Conservation (phyloP, 1,284 basidiomycete species). For the Mycosarcoma mackinlayi region DNA sequence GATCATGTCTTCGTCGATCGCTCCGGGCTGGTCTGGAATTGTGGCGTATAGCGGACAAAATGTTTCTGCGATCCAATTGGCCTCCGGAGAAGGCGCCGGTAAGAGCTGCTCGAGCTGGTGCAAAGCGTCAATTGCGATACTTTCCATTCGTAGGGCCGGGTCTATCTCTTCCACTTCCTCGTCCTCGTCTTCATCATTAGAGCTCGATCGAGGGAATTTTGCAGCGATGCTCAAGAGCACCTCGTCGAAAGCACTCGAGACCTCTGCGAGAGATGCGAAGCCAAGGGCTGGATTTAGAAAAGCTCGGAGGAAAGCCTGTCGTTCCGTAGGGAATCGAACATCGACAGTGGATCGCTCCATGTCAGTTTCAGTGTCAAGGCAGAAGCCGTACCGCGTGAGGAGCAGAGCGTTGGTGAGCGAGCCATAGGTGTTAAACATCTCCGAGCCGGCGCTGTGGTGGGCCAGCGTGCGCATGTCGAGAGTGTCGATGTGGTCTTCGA, state of each 20-base stretch:
- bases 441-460: slow-evolving; percentile 13
- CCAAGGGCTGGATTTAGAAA: background rate
- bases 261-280: background rate
- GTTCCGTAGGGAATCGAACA: slow-evolving; percentile 35
- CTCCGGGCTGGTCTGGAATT: background rate
- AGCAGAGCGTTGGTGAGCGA: slow-evolving; percentile 55
- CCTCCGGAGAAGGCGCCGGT: background rate
- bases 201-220: background rate
- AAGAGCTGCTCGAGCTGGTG: slow-evolving; percentile 1
- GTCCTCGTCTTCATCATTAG: slow-evolving; percentile 1
- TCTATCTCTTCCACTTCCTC: background rate
- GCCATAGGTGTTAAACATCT: slow-evolving; percentile 63
- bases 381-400: slow-evolving; percentile 61
- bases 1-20: slow-evolving; percentile 25
- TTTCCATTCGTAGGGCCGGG: background rate
- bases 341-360: slow-evolving; percentile 56
- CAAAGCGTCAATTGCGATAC: slow-evolving; percentile 4
- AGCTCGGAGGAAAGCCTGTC: slow-evolving; percentile 14
- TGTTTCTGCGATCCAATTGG: background rate
- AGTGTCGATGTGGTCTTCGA: slow-evolving; percentile 28
- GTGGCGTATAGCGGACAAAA: slow-evolving; percentile 13
- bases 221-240: background rate
- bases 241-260: background rate
- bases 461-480: slow-evolving; percentile 53
- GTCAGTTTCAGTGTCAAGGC: slow-evolving; percentile 56